phyloP scores from a whole-genome alignment of 257 asterid genomes.

The Solanum pennellii region DNA sequence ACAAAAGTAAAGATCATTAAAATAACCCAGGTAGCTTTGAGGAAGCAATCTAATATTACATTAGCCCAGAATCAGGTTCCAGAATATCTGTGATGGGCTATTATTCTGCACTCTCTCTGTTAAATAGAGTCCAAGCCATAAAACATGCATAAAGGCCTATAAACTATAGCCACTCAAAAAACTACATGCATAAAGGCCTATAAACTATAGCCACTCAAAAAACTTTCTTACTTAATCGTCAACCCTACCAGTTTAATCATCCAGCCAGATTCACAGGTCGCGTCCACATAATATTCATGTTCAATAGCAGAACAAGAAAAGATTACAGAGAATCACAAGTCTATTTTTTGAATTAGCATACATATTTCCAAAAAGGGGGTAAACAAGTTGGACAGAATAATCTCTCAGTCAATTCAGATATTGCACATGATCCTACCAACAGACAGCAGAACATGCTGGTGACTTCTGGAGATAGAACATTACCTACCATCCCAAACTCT shows the following conservation, averaged over 20 bases:
- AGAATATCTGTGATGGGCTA: not conserved
- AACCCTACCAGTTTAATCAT: not conserved
- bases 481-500: conserved; percentile 99
- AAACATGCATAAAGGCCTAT: not conserved
- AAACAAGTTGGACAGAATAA: not conserved
- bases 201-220: not conserved
- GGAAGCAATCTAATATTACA: not conserved
- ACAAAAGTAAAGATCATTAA: not conserved
- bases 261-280: not conserved
- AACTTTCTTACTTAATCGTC: not conserved
- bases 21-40: not conserved
- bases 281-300: not conserved
- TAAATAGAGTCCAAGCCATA: not conserved
- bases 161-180: not conserved
- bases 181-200: not conserved
- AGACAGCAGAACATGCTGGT: not conserved
- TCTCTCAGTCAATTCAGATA: not conserved
- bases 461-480: conserved; percentile 20
- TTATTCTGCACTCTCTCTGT: not conserved
- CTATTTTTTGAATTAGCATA: not conserved
- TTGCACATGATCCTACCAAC: not conserved
- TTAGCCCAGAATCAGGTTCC: not conserved
- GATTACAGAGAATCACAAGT: not conserved
- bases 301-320: not conserved
- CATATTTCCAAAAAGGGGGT: not conserved